Evolutionary conservation across 2,329 filamentous ascomycete species (phyloP).

Genomic region (Verticillium dahliae): DNA sequence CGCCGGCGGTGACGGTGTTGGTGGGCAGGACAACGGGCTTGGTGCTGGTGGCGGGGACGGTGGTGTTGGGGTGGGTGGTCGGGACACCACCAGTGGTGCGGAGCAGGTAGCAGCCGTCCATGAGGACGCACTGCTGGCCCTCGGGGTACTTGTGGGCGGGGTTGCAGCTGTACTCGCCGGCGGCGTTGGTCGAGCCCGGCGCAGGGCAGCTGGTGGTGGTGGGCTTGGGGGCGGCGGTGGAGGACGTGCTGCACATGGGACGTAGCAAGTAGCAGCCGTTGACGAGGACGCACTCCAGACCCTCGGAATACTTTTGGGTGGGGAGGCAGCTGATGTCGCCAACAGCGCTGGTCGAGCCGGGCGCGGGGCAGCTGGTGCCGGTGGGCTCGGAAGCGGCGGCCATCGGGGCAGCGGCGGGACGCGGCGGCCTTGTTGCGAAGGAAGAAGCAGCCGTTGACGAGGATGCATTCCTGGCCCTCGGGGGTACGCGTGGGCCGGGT

Average conservation of each 20-base stretch:
- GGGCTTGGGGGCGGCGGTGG: background rate
- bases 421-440: no score
- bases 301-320: conserved; percentile 10
- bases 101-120: conserved; percentile 12
- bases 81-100: background rate
- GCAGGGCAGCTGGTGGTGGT: conserved; percentile 1
- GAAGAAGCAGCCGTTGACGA: conserved; percentile 7
- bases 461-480: conserved; percentile 9
- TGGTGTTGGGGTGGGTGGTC: background rate
- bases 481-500: conserved; percentile 11
- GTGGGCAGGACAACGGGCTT: background rate
- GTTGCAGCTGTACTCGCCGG: conserved; percentile 15
- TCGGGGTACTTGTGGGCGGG: conserved; percentile 14
- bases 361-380: background rate
- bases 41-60: background rate
- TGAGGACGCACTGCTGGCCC: conserved; percentile 10
- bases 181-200: conserved; percentile 5
- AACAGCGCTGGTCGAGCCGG: conserved; percentile 6
- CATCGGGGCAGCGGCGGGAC: no score
- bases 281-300: conserved; percentile 4
- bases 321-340: conserved; percentile 15
- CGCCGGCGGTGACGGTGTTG: background rate
- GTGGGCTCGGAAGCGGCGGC: no score
- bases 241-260: background rate
- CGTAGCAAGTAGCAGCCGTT: conserved; percentile 6